Evolutionary conservation across 78 protist genomes (phyloP).

Genomic region (Dictyostelium brefeldianum): DNA sequence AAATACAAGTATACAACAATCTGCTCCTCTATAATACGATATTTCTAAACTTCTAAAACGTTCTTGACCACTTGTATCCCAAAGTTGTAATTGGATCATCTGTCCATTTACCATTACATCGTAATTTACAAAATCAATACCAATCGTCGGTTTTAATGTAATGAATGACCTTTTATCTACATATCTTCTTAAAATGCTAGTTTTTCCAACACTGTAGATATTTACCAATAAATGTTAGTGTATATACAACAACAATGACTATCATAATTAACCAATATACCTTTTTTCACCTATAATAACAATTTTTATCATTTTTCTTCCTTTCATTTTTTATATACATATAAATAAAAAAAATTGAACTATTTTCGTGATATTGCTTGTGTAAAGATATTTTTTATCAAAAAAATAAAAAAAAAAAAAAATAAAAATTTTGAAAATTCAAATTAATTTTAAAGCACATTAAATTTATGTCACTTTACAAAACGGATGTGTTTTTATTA

Average conservation of each 20-base stretch:
- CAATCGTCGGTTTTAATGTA: slow-evolving; percentile 76
- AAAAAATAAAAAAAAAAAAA: too few relatives aligned
- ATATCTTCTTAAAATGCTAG: slow-evolving; percentile 76
- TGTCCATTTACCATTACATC: slow-evolving; percentile 72
- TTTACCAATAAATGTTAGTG: not conserved
- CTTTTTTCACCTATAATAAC: slow-evolving; percentile 76
- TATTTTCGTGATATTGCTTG: too few relatives aligned
- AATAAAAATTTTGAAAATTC: too few relatives aligned
- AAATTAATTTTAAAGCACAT: too few relatives aligned
- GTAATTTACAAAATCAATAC: slow-evolving; percentile 70
- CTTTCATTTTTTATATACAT: not conserved
- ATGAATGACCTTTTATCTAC: slow-evolving; percentile 62
- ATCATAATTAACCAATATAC: too few relatives aligned
- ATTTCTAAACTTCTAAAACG: slow-evolving; percentile 83
- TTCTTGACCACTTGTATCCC: slow-evolving; percentile 90
- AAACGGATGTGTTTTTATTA: too few relatives aligned
- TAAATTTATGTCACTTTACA: too few relatives aligned
- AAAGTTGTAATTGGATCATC: slow-evolving; percentile 64
- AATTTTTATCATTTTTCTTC: slow-evolving; percentile 55
- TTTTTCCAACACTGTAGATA: slow-evolving; percentile 70
- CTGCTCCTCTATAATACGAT: slow-evolving; percentile 88
- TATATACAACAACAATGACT: too few relatives aligned
- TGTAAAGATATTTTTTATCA: too few relatives aligned
- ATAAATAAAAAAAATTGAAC: too few relatives aligned
- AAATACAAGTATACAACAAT: slow-evolving; percentile 86